A percentile compares a stretch with the other conserved stretches of the same genome.
These are phyloP conservation scores for Ophiostoma populinum DNA, from an alignment of 2,329 filamentous ascomycete species.

Conservation along the genomic window DNA sequence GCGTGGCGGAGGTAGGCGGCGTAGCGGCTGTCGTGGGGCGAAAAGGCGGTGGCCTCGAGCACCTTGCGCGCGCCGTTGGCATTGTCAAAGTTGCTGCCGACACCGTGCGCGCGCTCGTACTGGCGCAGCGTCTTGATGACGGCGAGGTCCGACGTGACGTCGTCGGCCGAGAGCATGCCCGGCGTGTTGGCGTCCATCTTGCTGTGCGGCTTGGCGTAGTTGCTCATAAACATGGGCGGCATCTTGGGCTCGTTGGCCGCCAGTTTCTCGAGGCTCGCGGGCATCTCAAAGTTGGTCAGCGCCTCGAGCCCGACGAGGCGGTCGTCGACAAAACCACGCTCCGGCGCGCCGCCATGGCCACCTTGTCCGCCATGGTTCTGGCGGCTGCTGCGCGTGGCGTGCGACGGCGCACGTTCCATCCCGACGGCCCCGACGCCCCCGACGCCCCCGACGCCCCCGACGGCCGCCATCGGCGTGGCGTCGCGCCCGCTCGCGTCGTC, in stretches of 20 bases:
- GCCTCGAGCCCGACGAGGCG: constrained; percentile 42
- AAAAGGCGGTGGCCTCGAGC: constrained; percentile 35
- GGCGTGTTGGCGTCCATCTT: constrained; percentile 40
- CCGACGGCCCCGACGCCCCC: constrained; percentile 20
- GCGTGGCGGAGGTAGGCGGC: constrained; percentile 29
- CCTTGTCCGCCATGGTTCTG: constrained; percentile 40
- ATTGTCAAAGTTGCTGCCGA: constrained; percentile 37
- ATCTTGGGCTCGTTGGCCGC: constrained; percentile 39
- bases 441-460: constrained; percentile 27
- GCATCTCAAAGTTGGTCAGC: constrained; percentile 40
- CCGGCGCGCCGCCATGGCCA: constrained; percentile 29
- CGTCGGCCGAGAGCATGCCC: constrained; percentile 30
- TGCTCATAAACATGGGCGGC: constrained; percentile 37
- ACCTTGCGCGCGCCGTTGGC: constrained; percentile 35
- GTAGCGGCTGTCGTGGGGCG: constrained; percentile 29
- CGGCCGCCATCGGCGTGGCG: constrained; percentile 17
- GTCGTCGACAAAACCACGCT: constrained; percentile 35
- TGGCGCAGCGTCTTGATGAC: constrained; percentile 41
- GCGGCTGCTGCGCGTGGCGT: constrained; percentile 45
- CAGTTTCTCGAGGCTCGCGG: constrained; percentile 39
- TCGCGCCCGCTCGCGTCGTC: constrained; percentile 32
- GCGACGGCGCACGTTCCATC: constrained; percentile 48
- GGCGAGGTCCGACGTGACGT: constrained; percentile 35
- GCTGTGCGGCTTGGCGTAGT: constrained; percentile 40
- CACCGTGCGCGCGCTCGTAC: constrained; percentile 35